These are phyloP conservation scores for Candida labiduridarum DNA, from an alignment of 1,139 yeast species.

Conservation along the genomic window DNA sequence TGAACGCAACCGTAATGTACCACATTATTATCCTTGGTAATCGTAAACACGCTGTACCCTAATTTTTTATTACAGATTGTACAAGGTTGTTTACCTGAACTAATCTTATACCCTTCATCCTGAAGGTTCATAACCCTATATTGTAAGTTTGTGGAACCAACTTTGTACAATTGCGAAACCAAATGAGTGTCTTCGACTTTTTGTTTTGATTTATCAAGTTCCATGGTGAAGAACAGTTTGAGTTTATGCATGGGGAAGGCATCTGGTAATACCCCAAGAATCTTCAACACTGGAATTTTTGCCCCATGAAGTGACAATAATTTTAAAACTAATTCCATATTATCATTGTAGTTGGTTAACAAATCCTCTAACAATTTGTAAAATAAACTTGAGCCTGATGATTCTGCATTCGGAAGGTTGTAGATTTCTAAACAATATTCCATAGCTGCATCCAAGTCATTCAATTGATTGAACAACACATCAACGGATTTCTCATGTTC, in stretches of 20 bases:
- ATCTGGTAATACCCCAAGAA: slow-evolving; percentile 55
- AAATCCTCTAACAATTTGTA: slow-evolving; percentile 44
- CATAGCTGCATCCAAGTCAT: slow-evolving; percentile 61
- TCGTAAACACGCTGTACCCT: slow-evolving; percentile 64
- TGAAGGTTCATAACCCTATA: slow-evolving; percentile 40
- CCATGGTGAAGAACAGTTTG: slow-evolving; percentile 47
- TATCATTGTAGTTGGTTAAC: slow-evolving; percentile 33
- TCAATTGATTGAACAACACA: slow-evolving; percentile 59
- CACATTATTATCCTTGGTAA: slow-evolving; percentile 51
- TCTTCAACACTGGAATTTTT: slow-evolving; percentile 53
- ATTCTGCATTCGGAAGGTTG: slow-evolving; percentile 31
- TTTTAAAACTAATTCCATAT: slow-evolving; percentile 41
- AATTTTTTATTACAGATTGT: slow-evolving; percentile 60
- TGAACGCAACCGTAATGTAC: slow-evolving; percentile 70
- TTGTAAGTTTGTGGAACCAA: slow-evolving; percentile 36
- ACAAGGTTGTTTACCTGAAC: slow-evolving; percentile 50
- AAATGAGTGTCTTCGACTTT: slow-evolving; percentile 29
- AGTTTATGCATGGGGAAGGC: slow-evolving; percentile 49
- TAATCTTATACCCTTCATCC: slow-evolving; percentile 37
- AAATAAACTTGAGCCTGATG: slow-evolving; percentile 40
- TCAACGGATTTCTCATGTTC: slow-evolving; percentile 68
- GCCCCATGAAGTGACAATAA: slow-evolving; percentile 53
- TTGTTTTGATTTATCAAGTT: slow-evolving; percentile 39
- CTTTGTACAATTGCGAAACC: slow-evolving; percentile 38
- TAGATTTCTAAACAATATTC: slow-evolving; percentile 60